Evolutionary conservation across 495 filamentous ascomycete genomes (phyloP).

Genomic region (Tricharina praecox): DNA sequence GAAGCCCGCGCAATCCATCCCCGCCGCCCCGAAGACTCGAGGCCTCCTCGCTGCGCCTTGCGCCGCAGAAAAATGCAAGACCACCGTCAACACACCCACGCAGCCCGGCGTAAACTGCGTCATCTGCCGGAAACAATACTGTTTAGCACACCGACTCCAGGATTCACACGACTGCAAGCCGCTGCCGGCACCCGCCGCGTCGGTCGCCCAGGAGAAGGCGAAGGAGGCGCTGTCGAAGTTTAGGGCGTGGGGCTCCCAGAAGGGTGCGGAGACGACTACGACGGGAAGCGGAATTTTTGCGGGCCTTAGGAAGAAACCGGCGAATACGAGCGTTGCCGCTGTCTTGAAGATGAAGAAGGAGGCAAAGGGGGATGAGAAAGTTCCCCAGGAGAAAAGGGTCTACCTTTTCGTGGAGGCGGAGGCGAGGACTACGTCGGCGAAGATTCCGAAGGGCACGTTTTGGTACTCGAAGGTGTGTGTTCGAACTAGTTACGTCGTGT

Average conservation of each 20-base stretch:
- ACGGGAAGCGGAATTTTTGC: slow-evolving; percentile 41
- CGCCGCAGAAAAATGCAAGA: slow-evolving; percentile 61
- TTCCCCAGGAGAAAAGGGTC: slow-evolving; percentile 61
- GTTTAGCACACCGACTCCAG: slow-evolving; percentile 70
- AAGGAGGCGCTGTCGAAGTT: slow-evolving; percentile 39
- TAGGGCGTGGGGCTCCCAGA: slow-evolving; percentile 48
- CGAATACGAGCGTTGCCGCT: slow-evolving; percentile 34
- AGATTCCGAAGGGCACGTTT: slow-evolving; percentile 61
- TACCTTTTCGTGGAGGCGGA: slow-evolving; percentile 80
- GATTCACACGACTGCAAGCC: slow-evolving; percentile 79
- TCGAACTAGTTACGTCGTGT: background rate
- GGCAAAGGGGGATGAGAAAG: slow-evolving; percentile 73
- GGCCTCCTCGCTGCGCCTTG: slow-evolving; percentile 47
- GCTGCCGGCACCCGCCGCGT: slow-evolving; percentile 25
- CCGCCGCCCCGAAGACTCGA: slow-evolving; percentile 8
- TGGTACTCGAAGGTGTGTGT: slow-evolving; percentile 39
- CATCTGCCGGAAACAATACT: slow-evolving; percentile 71
- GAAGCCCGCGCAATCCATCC: slow-evolving; percentile 5
- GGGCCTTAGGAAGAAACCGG: slow-evolving; percentile 33
- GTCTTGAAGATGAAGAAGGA: slow-evolving; percentile 62
- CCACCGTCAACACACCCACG: slow-evolving; percentile 60
- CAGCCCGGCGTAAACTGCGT: slow-evolving; percentile 66
- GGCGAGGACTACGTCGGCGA: slow-evolving; percentile 55
- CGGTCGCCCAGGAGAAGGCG: slow-evolving; percentile 33
- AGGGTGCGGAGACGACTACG: slow-evolving; percentile 37